A percentile compares a stretch with the other conserved stretches of the same genome.
Evolutionary conservation across 176 grass and related monocot species (phyloP).

Genomic region (Rhynchospora breviuscula): DNA sequence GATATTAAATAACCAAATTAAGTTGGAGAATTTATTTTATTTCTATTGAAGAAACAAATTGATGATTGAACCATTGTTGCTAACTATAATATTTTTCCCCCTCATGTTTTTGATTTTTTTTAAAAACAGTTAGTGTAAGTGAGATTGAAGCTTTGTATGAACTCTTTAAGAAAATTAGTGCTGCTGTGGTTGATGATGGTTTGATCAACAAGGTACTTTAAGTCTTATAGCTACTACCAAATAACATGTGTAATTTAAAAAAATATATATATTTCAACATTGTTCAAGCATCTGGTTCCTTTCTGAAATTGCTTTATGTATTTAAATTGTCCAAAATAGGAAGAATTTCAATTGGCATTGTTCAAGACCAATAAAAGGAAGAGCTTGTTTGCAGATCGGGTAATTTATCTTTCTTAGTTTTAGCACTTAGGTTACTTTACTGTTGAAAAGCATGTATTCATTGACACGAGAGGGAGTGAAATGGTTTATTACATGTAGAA

Average conservation of each 20-base stretch:
- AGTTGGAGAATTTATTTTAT: background rate
- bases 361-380: constrained; percentile 82
- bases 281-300: background rate
- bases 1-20: background rate
- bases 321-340: constrained; percentile 36
- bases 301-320: background rate
- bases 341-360: constrained; percentile 77
- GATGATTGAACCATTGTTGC: background rate
- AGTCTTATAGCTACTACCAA: background rate
- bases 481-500: too few relatives aligned
- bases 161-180: constrained; percentile 88
- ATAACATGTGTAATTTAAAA: background rate
- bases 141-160: constrained; percentile 89
- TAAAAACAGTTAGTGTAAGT: constrained; percentile 65
- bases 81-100: background rate
- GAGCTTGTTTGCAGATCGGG: constrained; percentile 82
- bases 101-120: constrained; percentile 1
- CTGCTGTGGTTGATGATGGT: constrained; percentile 72
- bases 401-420: constrained; percentile 31
- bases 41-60: background rate
- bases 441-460: background rate
- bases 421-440: background rate
- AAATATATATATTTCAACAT: background rate
- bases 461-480: background rate
- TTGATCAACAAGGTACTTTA: constrained; percentile 62